phyloP scores from a whole-genome alignment of 164 flowering plant genomes.

The Hamamelis virginiana region DNA sequence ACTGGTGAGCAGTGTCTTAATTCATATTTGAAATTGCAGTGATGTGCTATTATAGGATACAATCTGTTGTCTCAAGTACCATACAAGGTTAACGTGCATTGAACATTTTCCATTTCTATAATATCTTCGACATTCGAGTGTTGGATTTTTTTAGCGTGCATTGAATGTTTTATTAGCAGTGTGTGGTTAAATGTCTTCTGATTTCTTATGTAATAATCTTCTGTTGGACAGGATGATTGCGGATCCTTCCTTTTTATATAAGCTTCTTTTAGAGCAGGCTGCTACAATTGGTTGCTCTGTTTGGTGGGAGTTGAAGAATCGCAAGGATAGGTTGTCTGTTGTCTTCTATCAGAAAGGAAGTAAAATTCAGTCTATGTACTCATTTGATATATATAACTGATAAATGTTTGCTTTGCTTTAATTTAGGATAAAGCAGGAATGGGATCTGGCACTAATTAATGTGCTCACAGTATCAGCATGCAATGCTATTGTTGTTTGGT shows the following conservation, averaged over 20 bases:
- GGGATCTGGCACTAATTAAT: slow-evolving; percentile 96
- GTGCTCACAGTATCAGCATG: slow-evolving; percentile 82
- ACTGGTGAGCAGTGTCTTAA: too few relatives aligned
- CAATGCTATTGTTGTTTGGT: slow-evolving; percentile 91
- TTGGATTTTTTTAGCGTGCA: background rate
- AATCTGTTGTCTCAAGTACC: too few relatives aligned
- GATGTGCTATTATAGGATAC: background rate
- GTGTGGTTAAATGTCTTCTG: background rate
- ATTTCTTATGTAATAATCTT: slow-evolving; percentile 4
- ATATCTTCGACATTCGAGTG: background rate
- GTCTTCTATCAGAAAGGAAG: background rate
- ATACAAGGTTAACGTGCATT: background rate
- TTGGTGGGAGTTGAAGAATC: slow-evolving; percentile 90
- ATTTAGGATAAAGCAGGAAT: slow-evolving; percentile 85
- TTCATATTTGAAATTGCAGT: background rate
- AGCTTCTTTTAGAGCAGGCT: slow-evolving; percentile 75
- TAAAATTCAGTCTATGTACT: background rate
- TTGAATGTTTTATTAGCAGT: background rate
- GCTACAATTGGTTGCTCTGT: slow-evolving; percentile 83
- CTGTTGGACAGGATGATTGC: slow-evolving; percentile 81
- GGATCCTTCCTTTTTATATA: slow-evolving; percentile 84
- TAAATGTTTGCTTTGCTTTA: background rate
- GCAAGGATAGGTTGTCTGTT: slow-evolving; percentile 67
- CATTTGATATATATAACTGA: background rate
- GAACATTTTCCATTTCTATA: background rate